A percentile compares a stretch with the other conserved stretches of the same genome.
Conservation (phyloP, 768 basidiomycete genomes). For the Suillus discolor region DNA sequence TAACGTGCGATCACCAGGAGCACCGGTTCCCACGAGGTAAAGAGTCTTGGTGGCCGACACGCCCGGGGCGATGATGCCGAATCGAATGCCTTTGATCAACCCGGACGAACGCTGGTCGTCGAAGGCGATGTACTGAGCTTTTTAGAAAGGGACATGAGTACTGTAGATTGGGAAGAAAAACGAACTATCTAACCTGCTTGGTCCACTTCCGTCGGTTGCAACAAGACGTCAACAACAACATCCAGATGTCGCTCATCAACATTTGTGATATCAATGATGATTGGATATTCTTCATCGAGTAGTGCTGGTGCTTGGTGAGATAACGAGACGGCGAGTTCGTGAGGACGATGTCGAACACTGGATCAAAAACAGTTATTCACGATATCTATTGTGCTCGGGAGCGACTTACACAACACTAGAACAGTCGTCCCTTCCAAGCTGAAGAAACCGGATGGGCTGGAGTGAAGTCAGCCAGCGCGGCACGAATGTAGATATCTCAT, state of each 20-base stretch:
- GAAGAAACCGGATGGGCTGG: conserved; percentile 54
- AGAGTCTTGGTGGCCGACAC: conserved; percentile 62
- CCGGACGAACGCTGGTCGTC: conserved; percentile 67
- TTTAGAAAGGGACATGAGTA: neutral
- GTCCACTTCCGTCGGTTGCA: conserved; percentile 82
- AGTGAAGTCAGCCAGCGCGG: conserved; percentile 63
- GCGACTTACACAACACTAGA: conserved; percentile 50
- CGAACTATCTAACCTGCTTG: conserved; percentile 53
- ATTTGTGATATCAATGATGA: conserved; percentile 71
- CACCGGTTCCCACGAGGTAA: conserved; percentile 60
- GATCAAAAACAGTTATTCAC: conserved; percentile 8
- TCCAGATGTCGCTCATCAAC: conserved; percentile 70
- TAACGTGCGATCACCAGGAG: conserved; percentile 68
- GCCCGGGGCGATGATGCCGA: conserved; percentile 67
- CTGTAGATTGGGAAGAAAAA: neutral
- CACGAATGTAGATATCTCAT: conserved; percentile 30
- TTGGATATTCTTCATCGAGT: conserved; percentile 79
- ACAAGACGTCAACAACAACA: conserved; percentile 67
- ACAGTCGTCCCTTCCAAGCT: conserved; percentile 48
- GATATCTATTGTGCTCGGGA: neutral
- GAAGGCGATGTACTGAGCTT: conserved; percentile 64
- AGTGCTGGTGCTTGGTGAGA: conserved; percentile 70
- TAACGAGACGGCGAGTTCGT: conserved; percentile 56
- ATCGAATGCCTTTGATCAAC: conserved; percentile 71
- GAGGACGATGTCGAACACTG: conserved; percentile 67